Conservation (phyloP, 176 grass and related monocot species). For the Melocanna baccifera region DNA sequence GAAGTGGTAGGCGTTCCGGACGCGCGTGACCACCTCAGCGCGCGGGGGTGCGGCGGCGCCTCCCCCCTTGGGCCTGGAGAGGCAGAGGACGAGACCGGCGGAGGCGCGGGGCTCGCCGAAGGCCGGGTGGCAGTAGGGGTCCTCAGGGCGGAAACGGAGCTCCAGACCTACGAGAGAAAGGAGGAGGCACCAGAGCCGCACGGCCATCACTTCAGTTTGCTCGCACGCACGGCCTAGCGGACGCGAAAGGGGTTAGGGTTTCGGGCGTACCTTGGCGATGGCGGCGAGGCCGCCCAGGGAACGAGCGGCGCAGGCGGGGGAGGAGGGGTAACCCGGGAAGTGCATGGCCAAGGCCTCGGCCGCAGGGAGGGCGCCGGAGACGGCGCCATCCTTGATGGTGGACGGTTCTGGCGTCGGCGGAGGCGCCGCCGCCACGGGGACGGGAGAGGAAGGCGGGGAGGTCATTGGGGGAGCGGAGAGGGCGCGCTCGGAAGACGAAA, state of each 20-base stretch:
- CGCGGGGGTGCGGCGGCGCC: background rate
- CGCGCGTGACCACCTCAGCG: slow-evolving; percentile 61
- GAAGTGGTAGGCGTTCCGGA: slow-evolving; percentile 65
- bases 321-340: slow-evolving; percentile 82
- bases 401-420: background rate
- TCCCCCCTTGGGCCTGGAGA: slow-evolving; percentile 38
- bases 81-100: slow-evolving; percentile 57
- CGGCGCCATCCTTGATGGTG: slow-evolving; percentile 47
- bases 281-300: slow-evolving; percentile 63
- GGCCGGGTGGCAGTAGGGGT: slow-evolving; percentile 77
- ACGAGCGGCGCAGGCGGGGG: slow-evolving; percentile 41
- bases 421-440: background rate
- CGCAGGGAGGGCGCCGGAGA: slow-evolving; percentile 53
- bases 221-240: background rate
- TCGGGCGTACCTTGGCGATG: slow-evolving; percentile 49
- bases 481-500: too few relatives aligned
- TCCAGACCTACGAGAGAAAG: slow-evolving; percentile 33
- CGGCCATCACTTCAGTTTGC: background rate
- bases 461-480: background rate
- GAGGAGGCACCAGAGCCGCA: background rate
- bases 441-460: background rate
- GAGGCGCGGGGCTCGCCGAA: slow-evolving; percentile 42
- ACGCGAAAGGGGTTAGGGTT: background rate
- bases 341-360: slow-evolving; percentile 62
- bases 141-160: slow-evolving; percentile 80